Percentiles rank a stretch among this genome's conserved stretches.
These are phyloP conservation scores for Mycena belliarum DNA, from an alignment of 768 basidiomycete genomes.

Conservation along the genomic window DNA sequence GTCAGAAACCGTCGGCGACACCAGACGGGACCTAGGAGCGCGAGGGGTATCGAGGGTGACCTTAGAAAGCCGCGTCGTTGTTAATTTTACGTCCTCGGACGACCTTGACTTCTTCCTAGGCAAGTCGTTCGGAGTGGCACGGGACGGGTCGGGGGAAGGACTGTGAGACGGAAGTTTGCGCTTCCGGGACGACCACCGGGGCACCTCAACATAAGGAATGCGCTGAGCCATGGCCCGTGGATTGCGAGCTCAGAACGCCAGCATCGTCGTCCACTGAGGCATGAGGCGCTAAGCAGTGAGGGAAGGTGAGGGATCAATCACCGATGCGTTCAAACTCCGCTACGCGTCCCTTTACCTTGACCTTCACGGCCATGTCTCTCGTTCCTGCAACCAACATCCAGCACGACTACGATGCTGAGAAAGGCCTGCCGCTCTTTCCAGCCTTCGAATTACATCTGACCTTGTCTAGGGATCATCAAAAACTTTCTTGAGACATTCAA, in stretches of 20 bases:
- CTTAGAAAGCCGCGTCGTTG: constrained; percentile 7
- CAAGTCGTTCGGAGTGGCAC: constrained; percentile 10
- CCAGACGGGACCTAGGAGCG: not conserved
- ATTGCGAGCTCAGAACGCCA: not conserved
- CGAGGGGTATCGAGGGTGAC: not conserved
- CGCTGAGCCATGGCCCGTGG: not conserved
- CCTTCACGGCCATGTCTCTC: constrained; percentile 62
- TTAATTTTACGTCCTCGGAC: not conserved
- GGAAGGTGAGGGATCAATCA: not conserved
- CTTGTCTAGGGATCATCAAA: constrained; percentile 53
- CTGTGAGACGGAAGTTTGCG: not conserved
- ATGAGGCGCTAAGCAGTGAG: not conserved
- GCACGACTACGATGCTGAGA: constrained; percentile 71
- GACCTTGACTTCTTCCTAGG: constrained; percentile 3
- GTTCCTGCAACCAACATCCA: constrained; percentile 57
- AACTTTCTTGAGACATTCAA: constrained; percentile 73
- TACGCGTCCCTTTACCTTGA: constrained; percentile 26
- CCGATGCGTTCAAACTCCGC: constrained; percentile 30
- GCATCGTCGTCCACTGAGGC: not conserved
- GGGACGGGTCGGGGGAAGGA: constrained; percentile 3
- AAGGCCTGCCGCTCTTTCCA: constrained; percentile 42
- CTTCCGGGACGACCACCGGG: not conserved
- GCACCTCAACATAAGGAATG: not conserved
- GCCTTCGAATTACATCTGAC: constrained; percentile 2
- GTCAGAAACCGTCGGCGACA: constrained; percentile 6